These are phyloP conservation scores for Monilinia polystroma DNA, from an alignment of 2,329 filamentous ascomycete species.

Conservation along the genomic window DNA sequence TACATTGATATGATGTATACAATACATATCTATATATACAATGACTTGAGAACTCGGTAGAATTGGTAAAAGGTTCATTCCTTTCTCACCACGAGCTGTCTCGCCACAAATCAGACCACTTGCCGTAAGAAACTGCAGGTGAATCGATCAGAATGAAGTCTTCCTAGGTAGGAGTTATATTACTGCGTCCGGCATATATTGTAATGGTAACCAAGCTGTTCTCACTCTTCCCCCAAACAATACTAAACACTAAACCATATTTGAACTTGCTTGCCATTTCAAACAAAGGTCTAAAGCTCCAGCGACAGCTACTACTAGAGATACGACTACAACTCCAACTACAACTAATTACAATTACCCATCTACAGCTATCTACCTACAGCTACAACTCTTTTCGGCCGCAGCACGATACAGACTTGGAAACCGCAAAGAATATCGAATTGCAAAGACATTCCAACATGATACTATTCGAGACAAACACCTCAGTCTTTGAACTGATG, in stretches of 20 bases:
- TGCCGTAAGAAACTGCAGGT: not conserved
- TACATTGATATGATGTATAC: not conserved
- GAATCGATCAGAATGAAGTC: not conserved
- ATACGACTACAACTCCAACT: no score
- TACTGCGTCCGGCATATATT: not conserved
- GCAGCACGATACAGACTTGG: not conserved
- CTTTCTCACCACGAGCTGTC: not conserved
- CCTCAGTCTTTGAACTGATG: slow-evolving; percentile 42
- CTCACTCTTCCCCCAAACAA: not conserved
- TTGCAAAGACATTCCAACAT: not conserved
- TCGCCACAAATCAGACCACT: slow-evolving; percentile 17
- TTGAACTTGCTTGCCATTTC: not conserved
- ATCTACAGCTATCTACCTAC: no score
- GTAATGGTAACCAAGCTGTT: not conserved
- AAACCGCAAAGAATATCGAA: not conserved
- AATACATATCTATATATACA: no score
- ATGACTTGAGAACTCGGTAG: not conserved
- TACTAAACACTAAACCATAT: slow-evolving; percentile 1
- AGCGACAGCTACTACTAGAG: not conserved
- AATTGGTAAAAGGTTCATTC: not conserved
- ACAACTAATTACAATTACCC: no score
- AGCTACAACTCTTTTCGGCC: not conserved
- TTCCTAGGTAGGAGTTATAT: not conserved
- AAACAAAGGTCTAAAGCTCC: not conserved
- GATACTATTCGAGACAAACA: slow-evolving; percentile 40